Conservation (phyloP, 345 rosid species). For the Arabis alpina region DNA sequence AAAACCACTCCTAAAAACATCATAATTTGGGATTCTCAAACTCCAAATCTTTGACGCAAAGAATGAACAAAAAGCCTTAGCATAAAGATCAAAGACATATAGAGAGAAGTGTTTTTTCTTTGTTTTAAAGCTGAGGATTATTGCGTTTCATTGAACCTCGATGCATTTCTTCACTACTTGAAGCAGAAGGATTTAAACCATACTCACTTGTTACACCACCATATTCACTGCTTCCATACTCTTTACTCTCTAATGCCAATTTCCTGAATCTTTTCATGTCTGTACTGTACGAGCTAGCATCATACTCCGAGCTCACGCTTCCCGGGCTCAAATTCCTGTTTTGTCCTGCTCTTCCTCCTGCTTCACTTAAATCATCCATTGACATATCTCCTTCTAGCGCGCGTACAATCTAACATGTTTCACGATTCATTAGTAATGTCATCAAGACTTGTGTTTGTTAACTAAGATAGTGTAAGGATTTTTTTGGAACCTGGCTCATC, state of each 20-base stretch:
- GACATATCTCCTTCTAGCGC: conserved; percentile 69
- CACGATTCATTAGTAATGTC: conserved; percentile 14
- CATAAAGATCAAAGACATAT: conserved; percentile 2
- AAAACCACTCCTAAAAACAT: conserved; percentile 31
- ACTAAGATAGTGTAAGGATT: neutral
- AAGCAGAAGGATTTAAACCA: conserved; percentile 69
- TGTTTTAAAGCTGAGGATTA: conserved; percentile 28
- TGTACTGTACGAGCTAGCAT: conserved; percentile 47
- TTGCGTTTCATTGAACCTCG: conserved; percentile 22
- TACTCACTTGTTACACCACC: conserved; percentile 73
- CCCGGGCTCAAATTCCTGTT: conserved; percentile 40
- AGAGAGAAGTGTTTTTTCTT: neutral
- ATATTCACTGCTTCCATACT: conserved; percentile 60
- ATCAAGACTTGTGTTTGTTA: conserved; percentile 15
- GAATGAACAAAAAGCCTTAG: conserved; percentile 9
- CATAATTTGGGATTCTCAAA: conserved; percentile 2
- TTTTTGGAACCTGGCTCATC: conserved; percentile 72
- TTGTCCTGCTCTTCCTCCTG: conserved; percentile 46
- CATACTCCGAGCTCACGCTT: conserved; percentile 46
- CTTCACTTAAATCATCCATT: conserved; percentile 64
- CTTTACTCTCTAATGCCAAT: conserved; percentile 46
- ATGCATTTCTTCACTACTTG: conserved; percentile 60
- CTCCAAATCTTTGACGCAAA: conserved; percentile 19
- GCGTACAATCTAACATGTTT: conserved; percentile 58
- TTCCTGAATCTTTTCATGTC: conserved; percentile 62